Evolutionary conservation across 2,329 filamentous ascomycete genomes (phyloP).

Genomic region (Apiospora malaysiana): DNA sequence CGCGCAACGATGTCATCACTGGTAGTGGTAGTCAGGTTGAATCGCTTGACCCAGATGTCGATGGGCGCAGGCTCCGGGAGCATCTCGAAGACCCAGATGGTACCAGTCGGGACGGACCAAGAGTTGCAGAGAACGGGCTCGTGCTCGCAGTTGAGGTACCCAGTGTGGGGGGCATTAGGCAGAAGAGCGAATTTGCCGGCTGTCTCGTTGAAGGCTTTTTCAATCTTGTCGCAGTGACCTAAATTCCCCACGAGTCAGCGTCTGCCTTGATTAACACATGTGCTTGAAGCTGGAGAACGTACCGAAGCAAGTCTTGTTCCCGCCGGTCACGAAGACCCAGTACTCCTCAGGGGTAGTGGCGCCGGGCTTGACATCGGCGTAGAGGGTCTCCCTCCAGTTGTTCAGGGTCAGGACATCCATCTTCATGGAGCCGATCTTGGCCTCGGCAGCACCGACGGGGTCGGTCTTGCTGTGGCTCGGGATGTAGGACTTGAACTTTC

Average conservation of each 20-base stretch:
- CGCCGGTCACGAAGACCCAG: conserved; percentile 76
- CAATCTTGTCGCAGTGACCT: conserved; percentile 70
- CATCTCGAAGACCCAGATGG: conserved; percentile 71
- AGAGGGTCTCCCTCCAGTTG: conserved; percentile 75
- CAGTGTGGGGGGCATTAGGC: conserved; percentile 70
- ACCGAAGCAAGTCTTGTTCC: conserved; percentile 80
- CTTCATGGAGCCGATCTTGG: conserved; percentile 56
- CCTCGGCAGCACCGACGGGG: conserved; percentile 51
- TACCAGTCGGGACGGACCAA: conserved; percentile 70
- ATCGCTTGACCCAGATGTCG: conserved; percentile 66
- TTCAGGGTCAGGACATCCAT: conserved; percentile 67
- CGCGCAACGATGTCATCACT: conserved; percentile 67
- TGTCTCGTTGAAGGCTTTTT: conserved; percentile 71
- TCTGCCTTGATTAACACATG: conserved; percentile 25
- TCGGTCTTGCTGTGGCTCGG: conserved; percentile 53
- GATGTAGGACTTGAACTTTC: conserved; percentile 57
- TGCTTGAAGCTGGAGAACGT: conserved; percentile 35
- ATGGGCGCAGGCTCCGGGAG: conserved; percentile 68
- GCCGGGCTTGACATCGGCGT: conserved; percentile 62
- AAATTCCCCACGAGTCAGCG: conserved; percentile 25
- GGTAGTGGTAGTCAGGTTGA: conserved; percentile 74
- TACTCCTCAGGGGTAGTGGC: conserved; percentile 73
- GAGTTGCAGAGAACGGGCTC: conserved; percentile 77
- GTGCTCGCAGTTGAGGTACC: conserved; percentile 74
- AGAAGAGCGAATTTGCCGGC: conserved; percentile 66